Percentiles rank a stretch among this genome's conserved stretches.
phyloP scores from a whole-genome alignment of 345 rosid genomes.

The Cardamine resedifolia region DNA sequence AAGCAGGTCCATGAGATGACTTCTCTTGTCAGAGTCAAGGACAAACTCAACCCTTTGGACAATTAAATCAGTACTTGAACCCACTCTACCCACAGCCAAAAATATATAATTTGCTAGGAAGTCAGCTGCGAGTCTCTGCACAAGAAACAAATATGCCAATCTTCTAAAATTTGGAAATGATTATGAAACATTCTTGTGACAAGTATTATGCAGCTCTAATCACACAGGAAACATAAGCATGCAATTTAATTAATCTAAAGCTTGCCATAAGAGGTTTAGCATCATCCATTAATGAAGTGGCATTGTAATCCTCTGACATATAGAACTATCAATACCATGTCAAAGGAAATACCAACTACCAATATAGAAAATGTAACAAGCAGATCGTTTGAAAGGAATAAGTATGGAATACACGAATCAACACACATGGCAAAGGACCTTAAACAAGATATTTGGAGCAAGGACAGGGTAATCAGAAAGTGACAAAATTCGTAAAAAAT shows the following conservation, averaged over 20 bases:
- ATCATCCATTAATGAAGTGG: not conserved
- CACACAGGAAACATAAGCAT: constrained; percentile 18
- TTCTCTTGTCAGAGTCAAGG: constrained; percentile 93
- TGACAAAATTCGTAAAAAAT: not conserved
- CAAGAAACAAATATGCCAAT: constrained; percentile 23
- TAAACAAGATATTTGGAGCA: not conserved
- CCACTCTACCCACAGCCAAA: constrained; percentile 98
- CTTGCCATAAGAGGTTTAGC: constrained; percentile 2
- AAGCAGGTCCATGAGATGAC: constrained; percentile 99
- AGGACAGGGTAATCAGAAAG: not conserved
- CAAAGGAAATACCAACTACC: not conserved
- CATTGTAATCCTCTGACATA: constrained; percentile 11
- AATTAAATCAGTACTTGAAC: constrained; percentile 98
- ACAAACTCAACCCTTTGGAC: constrained; percentile 96
- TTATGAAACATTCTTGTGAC: not conserved
- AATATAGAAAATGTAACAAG: constrained; percentile 1
- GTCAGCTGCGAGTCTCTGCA: constrained; percentile 97
- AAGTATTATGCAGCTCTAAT: not conserved
- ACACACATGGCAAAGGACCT: constrained; percentile 9
- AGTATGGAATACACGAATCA: not conserved
- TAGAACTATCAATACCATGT: not conserved
- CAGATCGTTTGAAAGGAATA: not conserved
- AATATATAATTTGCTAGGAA: constrained; percentile 75
- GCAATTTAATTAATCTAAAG: constrained; percentile 8
- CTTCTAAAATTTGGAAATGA: not conserved